Evolutionary conservation across 2,329 filamentous ascomycete genomes (phyloP), one percentile per base, ranked within the genome.

Genomic region (Fusarium armeniacum): DNA sequence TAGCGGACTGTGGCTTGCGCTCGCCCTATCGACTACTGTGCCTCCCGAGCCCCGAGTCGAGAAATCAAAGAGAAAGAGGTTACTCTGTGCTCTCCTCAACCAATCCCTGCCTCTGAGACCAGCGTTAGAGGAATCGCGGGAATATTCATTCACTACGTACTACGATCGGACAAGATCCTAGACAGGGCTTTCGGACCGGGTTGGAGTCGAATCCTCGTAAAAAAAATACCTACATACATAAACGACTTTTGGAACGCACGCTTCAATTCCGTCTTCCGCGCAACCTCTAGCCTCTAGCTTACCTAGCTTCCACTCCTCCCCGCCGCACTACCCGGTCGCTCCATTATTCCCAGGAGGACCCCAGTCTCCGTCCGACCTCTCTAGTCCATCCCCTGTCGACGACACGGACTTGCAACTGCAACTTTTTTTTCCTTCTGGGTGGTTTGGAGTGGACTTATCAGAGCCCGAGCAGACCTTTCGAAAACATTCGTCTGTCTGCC

Each of bases 191-290:
- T 60, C 41, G 32, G 49, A 52, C 53, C 44, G 49, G 47, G 49
- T 43, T 65, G 52, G 46, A 50, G 47, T 47, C 53, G 49, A 28
- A 30, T 53, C 57, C 54, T 65, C 46, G 46, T 35, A 50, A 50
- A n/a, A 50, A 18, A 50, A 20, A 18, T 5, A 50, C 20, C 20
- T 24, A 50, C 30, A 35, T 24, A 40, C 36, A 40, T 40, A 40
- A 50, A 35, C 57, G 56, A 67, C 33, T 49, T 52, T 66, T 68
- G 56, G 60, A 61, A 62, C 62, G 55, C 65, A 67, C 53, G 64
- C 65, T 69, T 65, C 58, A 59, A 64, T 65, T 57, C 67, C 67
- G 67, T 38, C 50, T 65, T 70, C 67, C 63, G 62, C 49, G 49
- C 49, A 2, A 55, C 58, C 58, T 51, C 54, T 68, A 67, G 63